A percentile compares a stretch with the other conserved stretches of the same genome.
Evolutionary conservation across 2,329 filamentous ascomycete species (phyloP).

Genomic region (Chaetomiaceae sp.): DNA sequence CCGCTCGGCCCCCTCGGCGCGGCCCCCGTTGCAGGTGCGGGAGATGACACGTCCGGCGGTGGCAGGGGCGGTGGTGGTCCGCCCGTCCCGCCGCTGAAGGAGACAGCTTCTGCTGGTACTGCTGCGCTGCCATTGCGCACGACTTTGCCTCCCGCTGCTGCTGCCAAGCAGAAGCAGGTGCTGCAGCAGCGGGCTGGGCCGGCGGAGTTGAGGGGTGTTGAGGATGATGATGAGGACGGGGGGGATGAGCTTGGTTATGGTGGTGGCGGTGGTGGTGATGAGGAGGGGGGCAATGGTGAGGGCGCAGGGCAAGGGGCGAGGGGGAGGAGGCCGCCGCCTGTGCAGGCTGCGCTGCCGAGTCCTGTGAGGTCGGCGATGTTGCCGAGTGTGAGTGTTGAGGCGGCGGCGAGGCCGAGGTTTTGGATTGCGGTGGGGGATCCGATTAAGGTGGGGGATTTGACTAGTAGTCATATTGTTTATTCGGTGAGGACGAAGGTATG

Average conservation of each 20-base stretch:
- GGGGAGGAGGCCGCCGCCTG: conserved; percentile 58
- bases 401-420: conserved; percentile 88
- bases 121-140: conserved; percentile 49
- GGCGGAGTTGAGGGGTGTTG: conserved; percentile 2
- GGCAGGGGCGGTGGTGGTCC: conserved; percentile 35
- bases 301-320: neutral
- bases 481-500: conserved; percentile 85
- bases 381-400: conserved; percentile 85
- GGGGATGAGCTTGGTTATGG: neutral
- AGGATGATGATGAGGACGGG: conserved; percentile 21
- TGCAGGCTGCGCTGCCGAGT: conserved; percentile 53
- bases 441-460: conserved; percentile 95
- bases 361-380: conserved; percentile 48
- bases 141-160: conserved; percentile 43
- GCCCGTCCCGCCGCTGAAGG: conserved; percentile 65
- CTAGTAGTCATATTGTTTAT: conserved; percentile 96
- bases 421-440: conserved; percentile 90
- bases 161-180: conserved; percentile 31
- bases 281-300: neutral
- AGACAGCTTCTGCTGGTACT: conserved; percentile 39
- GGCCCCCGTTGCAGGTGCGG: conserved; percentile 39
- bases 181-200: too few relatives aligned
- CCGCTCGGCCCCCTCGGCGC: conserved; percentile 74
- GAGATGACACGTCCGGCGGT: conserved; percentile 14
- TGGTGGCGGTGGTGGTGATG: conserved; percentile 26